Percentiles rank a stretch among this genome's conserved stretches.
These are phyloP conservation scores for Madurella mycetomatis DNA, from an alignment of 2,329 filamentous ascomycete species.

Conservation along the genomic window DNA sequence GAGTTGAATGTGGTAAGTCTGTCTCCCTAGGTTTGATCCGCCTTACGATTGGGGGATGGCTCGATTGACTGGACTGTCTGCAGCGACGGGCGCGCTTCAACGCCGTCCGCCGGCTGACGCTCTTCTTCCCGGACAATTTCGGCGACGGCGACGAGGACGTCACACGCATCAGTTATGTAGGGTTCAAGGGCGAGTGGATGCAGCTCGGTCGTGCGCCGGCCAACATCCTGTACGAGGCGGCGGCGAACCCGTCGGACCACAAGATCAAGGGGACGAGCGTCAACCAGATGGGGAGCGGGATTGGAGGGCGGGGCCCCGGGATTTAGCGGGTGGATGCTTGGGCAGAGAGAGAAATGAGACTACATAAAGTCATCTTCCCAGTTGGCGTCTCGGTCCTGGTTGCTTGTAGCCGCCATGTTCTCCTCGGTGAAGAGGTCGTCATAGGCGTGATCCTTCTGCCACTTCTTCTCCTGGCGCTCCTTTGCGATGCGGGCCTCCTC, in stretches of 20 bases:
- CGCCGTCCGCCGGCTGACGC: conserved; percentile 71
- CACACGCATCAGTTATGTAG: conserved; percentile 75
- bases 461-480: conserved; percentile 84
- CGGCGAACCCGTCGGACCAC: conserved; percentile 87
- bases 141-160: conserved; percentile 73
- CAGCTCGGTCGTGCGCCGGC: conserved; percentile 75
- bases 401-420: conserved; percentile 70
- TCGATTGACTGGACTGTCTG: no score
- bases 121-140: conserved; percentile 94
- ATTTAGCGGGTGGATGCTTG: conserved; percentile 18
- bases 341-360: not conserved
- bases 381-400: conserved; percentile 73
- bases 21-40: not conserved
- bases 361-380: conserved; percentile 95
- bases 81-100: conserved; percentile 79
- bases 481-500: conserved; percentile 69
- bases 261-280: conserved; percentile 54
- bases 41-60: not conserved
- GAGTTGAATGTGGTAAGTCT: conserved; percentile 64
- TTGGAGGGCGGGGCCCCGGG: conserved; percentile 39
- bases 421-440: conserved; percentile 87
- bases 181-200: conserved; percentile 94
- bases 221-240: conserved; percentile 88
- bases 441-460: conserved; percentile 96
- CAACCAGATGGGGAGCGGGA: conserved; percentile 52